A percentile compares a stretch with the other conserved stretches of the same genome.
phyloP scores from a whole-genome alignment of 768 basidiomycete species.

The Lentinula lateritia region DNA sequence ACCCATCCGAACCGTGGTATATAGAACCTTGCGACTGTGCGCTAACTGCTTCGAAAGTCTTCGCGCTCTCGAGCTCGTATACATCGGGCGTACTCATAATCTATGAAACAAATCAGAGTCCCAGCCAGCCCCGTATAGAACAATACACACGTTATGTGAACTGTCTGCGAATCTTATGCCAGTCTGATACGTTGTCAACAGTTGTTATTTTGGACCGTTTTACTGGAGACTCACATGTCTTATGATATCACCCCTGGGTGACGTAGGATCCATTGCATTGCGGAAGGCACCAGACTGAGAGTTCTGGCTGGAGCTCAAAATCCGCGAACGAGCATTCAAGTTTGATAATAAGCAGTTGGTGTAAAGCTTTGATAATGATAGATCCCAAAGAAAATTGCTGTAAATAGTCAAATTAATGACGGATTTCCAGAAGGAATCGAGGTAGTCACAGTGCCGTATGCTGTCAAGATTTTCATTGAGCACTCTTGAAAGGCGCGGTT shows the following conservation, averaged over 20 bases:
- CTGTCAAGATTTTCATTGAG: constrained; percentile 18
- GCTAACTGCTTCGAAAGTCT: background rate
- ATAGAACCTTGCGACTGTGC: background rate
- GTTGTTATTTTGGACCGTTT: background rate
- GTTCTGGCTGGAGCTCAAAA: background rate
- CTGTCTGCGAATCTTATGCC: background rate
- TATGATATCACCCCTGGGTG: background rate
- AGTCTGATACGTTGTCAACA: background rate
- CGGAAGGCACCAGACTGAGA: background rate
- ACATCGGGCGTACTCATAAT: background rate
- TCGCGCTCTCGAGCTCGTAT: background rate
- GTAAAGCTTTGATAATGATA: constrained; percentile 43
- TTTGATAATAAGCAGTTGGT: constrained; percentile 43
- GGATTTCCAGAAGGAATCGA: background rate
- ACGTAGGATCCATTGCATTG: background rate
- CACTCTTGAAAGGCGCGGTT: background rate
- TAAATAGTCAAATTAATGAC: background rate
- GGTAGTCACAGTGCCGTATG: constrained; percentile 36
- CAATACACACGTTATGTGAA: background rate
- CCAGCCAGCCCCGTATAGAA: too few relatives aligned
- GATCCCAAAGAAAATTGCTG: constrained; percentile 46
- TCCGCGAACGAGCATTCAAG: constrained; percentile 36
- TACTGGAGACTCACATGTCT: background rate
- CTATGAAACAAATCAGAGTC: background rate
- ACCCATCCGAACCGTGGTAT: background rate